Evolutionary conservation across 257 asterid genomes (phyloP), one percentile per base, ranked within the genome.

Genomic region (Paraleonurus japonicus): DNA sequence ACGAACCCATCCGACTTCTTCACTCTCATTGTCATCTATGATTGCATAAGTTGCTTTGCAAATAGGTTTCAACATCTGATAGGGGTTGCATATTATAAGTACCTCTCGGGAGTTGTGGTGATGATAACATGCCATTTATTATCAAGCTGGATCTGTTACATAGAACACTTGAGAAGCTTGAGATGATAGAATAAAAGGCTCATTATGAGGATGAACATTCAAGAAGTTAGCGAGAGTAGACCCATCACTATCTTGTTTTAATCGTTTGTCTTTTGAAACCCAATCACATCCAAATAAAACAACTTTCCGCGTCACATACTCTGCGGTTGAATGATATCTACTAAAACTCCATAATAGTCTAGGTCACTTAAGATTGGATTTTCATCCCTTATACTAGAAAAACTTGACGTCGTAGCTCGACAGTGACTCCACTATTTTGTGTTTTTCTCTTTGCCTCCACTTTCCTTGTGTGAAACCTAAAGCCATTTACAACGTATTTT

Each of bases 161-260:
- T 65, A 43, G 24, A 65, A 65, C 41, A 65, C 58, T 12, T 65
- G 70, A 22, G 70, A 15, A 43, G 58, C 58, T 43, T 65, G 58
- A 28, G 41, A 22, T 15, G 4, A 41, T 22, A 65, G 16, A 22
- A 41, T 41, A 16, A 11, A 41, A 41, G 48, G 48, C 16, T 41
- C 48, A 2, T 3, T 41, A 12, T 41, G 48, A 41, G 48, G 48
- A 41, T 1, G 2, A 41, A 41, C 48, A 41, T 41, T 41, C 16
- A 41, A 41, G 15, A 65, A 65, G 43, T 43, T 45, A 45, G 41
- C 59, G 7, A 65, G 41, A 41, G 70, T 43, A 8, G 45, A 65
- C 8, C 70, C 70, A 65, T 65, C 59, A 24, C 4, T 7, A 43
- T 65, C 59, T n/a, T 43, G 70, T 65, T 43, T 65, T n/a, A 43